These are phyloP conservation scores for Cladophialophora yegresii DNA, from an alignment of 2,329 filamentous ascomycete genomes.

Conservation along the genomic window DNA sequence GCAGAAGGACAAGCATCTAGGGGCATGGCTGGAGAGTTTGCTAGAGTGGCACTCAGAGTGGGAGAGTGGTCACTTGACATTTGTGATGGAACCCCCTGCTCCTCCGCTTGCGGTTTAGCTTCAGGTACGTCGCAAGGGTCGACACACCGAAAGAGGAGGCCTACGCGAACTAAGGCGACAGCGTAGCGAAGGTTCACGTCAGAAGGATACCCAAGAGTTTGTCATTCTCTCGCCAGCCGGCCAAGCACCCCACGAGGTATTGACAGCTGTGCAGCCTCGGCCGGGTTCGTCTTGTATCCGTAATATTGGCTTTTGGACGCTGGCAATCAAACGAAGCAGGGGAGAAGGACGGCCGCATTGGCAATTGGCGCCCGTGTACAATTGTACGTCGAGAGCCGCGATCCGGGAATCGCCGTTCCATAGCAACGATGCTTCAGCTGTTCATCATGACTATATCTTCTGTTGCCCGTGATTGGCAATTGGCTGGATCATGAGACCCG, in stretches of 20 bases:
- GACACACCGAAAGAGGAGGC: slow-evolving; percentile 16
- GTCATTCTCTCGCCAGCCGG: slow-evolving; percentile 3
- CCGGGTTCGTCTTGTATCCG: not conserved
- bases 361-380: not conserved
- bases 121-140: slow-evolving; percentile 28
- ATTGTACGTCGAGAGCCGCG: slow-evolving; percentile 10
- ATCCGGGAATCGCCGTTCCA: not conserved
- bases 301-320: slow-evolving; percentile 2
- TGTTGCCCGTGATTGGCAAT: slow-evolving; percentile 7
- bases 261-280: not conserved
- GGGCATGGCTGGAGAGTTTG: slow-evolving; percentile 1
- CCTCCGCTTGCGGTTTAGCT: slow-evolving; percentile 20
- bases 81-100: slow-evolving; percentile 19
- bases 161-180: not conserved
- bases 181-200: slow-evolving; percentile 6
- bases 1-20: slow-evolving; percentile 17
- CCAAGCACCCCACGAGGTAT: slow-evolving; percentile 13
- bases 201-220: slow-evolving; percentile 15
- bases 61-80: slow-evolving; percentile 8
- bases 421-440: not conserved
- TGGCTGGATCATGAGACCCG: slow-evolving; percentile 9
- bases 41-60: not conserved
- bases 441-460: not conserved
- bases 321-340: slow-evolving; percentile 20
- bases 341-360: not conserved